Evolutionary conservation across 2,329 filamentous ascomycete species (phyloP), one percentile per base, ranked within the genome.

Genomic region (Blumeria graminis): DNA sequence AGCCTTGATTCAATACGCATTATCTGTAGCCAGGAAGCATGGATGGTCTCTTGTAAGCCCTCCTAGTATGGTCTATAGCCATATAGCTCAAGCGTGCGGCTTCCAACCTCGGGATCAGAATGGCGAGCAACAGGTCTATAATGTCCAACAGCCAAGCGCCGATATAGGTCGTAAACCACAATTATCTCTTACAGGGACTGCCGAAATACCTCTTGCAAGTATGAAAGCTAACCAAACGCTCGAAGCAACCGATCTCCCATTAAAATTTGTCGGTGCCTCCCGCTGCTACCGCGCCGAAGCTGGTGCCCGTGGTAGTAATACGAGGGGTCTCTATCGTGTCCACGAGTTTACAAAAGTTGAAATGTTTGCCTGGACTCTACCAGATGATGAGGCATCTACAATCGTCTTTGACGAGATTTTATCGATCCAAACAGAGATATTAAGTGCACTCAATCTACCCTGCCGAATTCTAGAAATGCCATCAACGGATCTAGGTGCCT

Each of bases 271-370:
- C 3, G 92, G 86, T 14, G 80, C 85, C 0, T 94, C 86, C 57
- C 77, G 92, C n/a, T 94, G 89, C 72, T 98, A 93, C 70, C 84
- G 92, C 55, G 92, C 92, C 48, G 92, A 98, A 71, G 92, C 92
- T 0, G 92, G 92, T 35, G 86, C 88, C 0, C 76, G 90, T 41
- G 92, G 92, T 34, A 81, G 84, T 28, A 86, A 92, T 63, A 94
- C 89, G 1, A 95, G 94, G 70, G 92, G 92, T 5, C 72, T 98
- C 1, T 98, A 96, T 70, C 83, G 92, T 33, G 92, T 98, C 3
- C 92, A 98, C 69, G 92, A 98, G 69, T 98, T 98, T 70, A 94
- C 88, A 33, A 98, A 98, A 68, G 90, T 98, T 0, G 92, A 98
- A 69, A 81, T 98, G 74, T 96, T 98, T 67, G 88, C 84, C 0